phyloP scores from a whole-genome alignment of 2,329 filamentous ascomycete species.

The Capronia americana region DNA sequence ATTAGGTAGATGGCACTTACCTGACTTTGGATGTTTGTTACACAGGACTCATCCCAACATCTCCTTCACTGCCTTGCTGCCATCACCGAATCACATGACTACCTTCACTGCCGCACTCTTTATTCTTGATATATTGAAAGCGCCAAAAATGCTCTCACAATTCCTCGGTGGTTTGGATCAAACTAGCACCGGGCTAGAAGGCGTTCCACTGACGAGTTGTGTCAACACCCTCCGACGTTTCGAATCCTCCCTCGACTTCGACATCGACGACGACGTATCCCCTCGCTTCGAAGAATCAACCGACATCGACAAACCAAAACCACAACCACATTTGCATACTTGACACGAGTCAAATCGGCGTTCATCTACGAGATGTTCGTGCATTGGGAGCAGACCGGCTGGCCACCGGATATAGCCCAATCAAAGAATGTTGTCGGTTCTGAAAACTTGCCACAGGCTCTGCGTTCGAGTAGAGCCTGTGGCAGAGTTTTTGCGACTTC shows the following conservation, averaged over 20 bases:
- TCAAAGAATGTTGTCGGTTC: not conserved
- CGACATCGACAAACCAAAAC: not conserved
- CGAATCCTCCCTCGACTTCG: not conserved
- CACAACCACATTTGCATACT: not conserved
- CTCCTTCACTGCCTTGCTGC: not conserved
- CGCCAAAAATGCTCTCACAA: not conserved
- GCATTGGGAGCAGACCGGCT: not conserved
- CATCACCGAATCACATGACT: not conserved
- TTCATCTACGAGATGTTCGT: not conserved
- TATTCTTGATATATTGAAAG: not conserved
- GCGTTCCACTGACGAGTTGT: constrained; percentile 4
- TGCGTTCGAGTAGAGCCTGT: not conserved
- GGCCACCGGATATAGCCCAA: constrained; percentile 1
- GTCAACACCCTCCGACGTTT: not conserved
- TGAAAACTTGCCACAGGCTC: not conserved
- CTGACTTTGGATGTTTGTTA: not conserved
- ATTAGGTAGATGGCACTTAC: not conserved
- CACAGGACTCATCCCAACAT: not conserved
- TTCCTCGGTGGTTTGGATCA: constrained; percentile 8
- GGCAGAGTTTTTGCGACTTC: not conserved
- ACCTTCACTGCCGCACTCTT: not conserved
- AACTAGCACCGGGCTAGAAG: constrained; percentile 2
- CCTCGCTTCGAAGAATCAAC: not conserved
- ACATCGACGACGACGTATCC: not conserved
- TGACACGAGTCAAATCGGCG: not conserved